These are phyloP conservation scores for Pseudocercospora musae DNA, from an alignment of 2,329 filamentous ascomycete species.

Conservation along the genomic window DNA sequence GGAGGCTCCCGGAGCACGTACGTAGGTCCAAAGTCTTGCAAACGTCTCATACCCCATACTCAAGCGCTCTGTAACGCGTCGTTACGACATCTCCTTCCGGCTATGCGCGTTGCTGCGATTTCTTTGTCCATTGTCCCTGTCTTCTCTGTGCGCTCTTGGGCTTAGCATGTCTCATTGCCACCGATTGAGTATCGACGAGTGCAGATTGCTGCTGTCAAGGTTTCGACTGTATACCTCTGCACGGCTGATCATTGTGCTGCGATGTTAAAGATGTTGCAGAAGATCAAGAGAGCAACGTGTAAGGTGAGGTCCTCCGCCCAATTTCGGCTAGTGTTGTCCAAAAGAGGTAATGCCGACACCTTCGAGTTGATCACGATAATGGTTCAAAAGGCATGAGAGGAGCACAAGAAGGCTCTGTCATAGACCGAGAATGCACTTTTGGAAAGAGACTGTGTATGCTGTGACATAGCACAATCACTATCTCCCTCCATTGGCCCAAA, in stretches of 20 bases:
- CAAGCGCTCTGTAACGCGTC: not conserved
- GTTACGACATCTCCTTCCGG: not conserved
- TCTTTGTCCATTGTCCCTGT: not conserved
- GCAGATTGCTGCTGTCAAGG: not conserved
- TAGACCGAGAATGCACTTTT: too few relatives aligned
- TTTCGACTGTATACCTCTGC: not conserved
- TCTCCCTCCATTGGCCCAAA: conserved; percentile 38
- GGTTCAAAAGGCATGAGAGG: not conserved
- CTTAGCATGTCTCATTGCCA: not conserved
- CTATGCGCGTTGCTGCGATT: not conserved
- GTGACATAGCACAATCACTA: not conserved
- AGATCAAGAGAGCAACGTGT: not conserved
- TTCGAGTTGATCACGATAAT: not conserved
- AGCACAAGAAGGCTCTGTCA: too few relatives aligned
- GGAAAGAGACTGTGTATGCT: too few relatives aligned
- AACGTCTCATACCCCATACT: not conserved
- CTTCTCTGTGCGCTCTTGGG: not conserved
- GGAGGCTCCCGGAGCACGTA: not conserved
- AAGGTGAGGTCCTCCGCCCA: not conserved
- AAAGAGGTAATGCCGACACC: not conserved
- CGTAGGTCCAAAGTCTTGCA: too few relatives aligned
- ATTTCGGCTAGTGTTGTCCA: not conserved
- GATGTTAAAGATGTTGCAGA: not conserved
- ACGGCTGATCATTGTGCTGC: too few relatives aligned
- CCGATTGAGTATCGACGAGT: not conserved